phyloP scores from a whole-genome alignment of 805 yeast species.

The Starmerella asiatica region DNA sequence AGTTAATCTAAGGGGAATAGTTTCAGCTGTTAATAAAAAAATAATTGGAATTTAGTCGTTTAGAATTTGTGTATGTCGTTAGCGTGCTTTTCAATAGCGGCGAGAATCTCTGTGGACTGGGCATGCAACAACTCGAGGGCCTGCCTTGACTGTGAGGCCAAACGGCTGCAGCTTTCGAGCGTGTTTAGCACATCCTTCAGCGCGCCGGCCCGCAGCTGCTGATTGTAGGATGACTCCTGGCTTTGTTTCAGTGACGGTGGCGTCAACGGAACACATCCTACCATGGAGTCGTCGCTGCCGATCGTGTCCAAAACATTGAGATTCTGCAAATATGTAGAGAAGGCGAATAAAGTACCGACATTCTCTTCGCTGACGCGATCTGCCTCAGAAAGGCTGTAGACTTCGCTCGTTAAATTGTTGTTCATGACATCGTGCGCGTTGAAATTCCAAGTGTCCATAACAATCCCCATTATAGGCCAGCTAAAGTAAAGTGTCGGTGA shows the following conservation, averaged over 20 bases:
- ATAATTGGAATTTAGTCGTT: neutral
- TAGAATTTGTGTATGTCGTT: neutral
- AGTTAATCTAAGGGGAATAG: no score
- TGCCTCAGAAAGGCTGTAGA: no score
- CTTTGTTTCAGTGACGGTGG: neutral
- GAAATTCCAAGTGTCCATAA: no score
- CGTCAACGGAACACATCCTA: no score
- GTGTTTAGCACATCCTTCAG: neutral
- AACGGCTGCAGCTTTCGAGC: neutral
- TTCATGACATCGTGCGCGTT: no score
- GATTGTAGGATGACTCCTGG: neutral
- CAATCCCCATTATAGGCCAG: no score
- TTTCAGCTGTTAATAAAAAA: no score
- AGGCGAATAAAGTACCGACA: neutral
- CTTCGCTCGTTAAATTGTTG: no score
- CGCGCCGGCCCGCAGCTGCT: neutral
- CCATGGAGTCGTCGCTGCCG: neutral
- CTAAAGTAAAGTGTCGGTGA: no score
- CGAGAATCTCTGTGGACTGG: neutral
- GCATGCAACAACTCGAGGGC: neutral
- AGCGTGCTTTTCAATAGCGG: neutral
- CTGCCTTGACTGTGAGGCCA: constrained; percentile 1
- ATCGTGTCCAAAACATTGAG: constrained; percentile 1
- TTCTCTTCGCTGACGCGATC: no score
- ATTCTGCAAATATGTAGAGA: constrained; percentile 3